phyloP scores from a whole-genome alignment of 2,329 filamentous ascomycete genomes.

The Davidsoniella eucalypti region DNA sequence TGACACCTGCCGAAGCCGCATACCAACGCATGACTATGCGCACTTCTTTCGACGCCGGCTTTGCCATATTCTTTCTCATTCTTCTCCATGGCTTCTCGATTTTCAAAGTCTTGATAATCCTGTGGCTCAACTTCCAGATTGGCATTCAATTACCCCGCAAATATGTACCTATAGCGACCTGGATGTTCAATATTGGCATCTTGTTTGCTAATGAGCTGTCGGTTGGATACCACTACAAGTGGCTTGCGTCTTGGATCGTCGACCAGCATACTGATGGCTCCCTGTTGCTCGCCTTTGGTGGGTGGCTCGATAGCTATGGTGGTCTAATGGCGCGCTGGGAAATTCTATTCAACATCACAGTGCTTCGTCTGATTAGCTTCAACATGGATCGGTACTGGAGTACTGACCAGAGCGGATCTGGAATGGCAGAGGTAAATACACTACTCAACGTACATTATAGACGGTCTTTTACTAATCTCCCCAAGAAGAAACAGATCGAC shows the following conservation, averaged over 20 bases:
- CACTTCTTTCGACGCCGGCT: constrained; percentile 65
- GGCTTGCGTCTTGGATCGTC: constrained; percentile 32
- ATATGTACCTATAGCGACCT: constrained; percentile 61
- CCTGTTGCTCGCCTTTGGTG: constrained; percentile 41
- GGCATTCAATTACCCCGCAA: constrained; percentile 53
- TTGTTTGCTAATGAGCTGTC: constrained; percentile 83
- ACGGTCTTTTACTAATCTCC: constrained; percentile 37
- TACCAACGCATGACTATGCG: constrained; percentile 35
- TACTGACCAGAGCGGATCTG: constrained; percentile 41
- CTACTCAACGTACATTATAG: neutral
- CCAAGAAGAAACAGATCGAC: constrained; percentile 96
- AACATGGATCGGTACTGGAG: constrained; percentile 97
- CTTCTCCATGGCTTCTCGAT: constrained; percentile 74
- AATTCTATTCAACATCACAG: constrained; percentile 92
- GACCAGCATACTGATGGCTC: constrained; percentile 19
- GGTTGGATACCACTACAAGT: constrained; percentile 56
- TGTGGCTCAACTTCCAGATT: constrained; percentile 68
- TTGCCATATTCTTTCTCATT: constrained; percentile 62
- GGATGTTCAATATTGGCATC: constrained; percentile 74
- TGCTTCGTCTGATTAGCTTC: constrained; percentile 85
- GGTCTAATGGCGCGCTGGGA: constrained; percentile 88
- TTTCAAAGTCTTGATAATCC: constrained; percentile 63
- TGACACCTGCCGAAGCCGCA: constrained; percentile 39
- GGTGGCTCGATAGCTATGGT: constrained; percentile 59
- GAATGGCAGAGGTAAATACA: constrained; percentile 55